Evolutionary conservation across 169 alveolate species (phyloP).

Genomic region (Cryptosporidium parvum): DNA sequence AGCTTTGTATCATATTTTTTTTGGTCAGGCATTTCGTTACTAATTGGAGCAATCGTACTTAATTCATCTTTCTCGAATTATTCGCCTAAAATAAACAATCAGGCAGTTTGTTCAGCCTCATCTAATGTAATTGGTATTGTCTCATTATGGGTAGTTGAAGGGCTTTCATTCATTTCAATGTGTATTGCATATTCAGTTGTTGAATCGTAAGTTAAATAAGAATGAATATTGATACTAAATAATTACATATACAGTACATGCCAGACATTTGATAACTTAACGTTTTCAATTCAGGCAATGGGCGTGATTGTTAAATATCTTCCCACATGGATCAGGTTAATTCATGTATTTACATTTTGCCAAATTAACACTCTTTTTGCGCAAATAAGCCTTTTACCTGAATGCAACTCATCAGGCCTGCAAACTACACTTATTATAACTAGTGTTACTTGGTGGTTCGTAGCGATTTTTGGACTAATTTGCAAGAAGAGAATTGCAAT

Average conservation of each 20-base stretch:
- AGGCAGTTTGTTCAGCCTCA: constrained; percentile 77
- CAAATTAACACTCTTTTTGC: constrained; percentile 74
- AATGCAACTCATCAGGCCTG: constrained; percentile 77
- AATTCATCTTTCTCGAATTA: constrained; percentile 72
- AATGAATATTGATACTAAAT: neutral
- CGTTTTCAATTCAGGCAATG: constrained; percentile 58
- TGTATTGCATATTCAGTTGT: constrained; percentile 72
- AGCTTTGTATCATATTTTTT: constrained; percentile 79
- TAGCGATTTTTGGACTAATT: constrained; percentile 44
- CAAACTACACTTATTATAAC: constrained; percentile 43
- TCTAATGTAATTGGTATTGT: constrained; percentile 68
- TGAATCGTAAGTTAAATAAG: constrained; percentile 53
- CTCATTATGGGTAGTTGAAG: constrained; percentile 79
- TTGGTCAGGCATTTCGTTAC: constrained; percentile 79
- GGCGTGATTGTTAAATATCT: constrained; percentile 77
- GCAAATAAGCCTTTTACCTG: constrained; percentile 78
- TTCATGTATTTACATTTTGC: constrained; percentile 78
- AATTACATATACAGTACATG: constrained; percentile 17
- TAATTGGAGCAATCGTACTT: constrained; percentile 76
- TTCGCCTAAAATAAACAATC: constrained; percentile 76
- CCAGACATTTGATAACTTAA: constrained; percentile 67
- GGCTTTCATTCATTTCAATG: constrained; percentile 43
- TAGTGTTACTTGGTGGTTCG: constrained; percentile 73
- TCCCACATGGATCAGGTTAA: constrained; percentile 79
- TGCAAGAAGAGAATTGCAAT: constrained; percentile 55